Conservation (phyloP, 2,329 filamentous ascomycete genomes). For the Fusarium sp. region DNA sequence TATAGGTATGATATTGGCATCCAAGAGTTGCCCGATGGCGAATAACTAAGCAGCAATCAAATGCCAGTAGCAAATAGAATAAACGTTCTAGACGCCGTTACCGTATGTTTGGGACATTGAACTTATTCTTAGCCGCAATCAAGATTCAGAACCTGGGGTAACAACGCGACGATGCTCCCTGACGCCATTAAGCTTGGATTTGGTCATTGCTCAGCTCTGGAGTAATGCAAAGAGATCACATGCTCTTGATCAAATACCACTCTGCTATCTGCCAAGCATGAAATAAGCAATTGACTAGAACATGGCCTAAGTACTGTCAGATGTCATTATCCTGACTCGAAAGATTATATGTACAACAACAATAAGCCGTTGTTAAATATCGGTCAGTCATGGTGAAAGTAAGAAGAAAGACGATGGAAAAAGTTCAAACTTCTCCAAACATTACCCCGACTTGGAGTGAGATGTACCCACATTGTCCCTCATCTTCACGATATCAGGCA, state of each 20-base stretch:
- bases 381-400: background rate
- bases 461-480: constrained; percentile 26
- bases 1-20: background rate
- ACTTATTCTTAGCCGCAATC: background rate
- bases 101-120: background rate
- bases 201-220: background rate
- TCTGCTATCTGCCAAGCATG: constrained; percentile 15
- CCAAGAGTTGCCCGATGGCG: background rate
- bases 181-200: constrained; percentile 7
- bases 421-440: constrained; percentile 26
- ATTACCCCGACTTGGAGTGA: constrained; percentile 31
- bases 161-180: constrained; percentile 1
- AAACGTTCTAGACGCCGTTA: constrained; percentile 1
- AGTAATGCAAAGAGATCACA: constrained; percentile 2
- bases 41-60: background rate
- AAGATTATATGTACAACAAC: background rate
- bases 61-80: background rate
- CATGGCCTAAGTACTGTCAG: constrained; percentile 18
- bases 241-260: background rate
- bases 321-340: constrained; percentile 1
- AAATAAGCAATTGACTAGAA: constrained; percentile 11
- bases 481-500: constrained; percentile 9
- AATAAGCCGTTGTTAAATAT: background rate
- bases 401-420: background rate
- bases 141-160: background rate